Base-by-base conservation (phyloP, 1,139 yeast genomes). In the Pichia sp. region DNA sequence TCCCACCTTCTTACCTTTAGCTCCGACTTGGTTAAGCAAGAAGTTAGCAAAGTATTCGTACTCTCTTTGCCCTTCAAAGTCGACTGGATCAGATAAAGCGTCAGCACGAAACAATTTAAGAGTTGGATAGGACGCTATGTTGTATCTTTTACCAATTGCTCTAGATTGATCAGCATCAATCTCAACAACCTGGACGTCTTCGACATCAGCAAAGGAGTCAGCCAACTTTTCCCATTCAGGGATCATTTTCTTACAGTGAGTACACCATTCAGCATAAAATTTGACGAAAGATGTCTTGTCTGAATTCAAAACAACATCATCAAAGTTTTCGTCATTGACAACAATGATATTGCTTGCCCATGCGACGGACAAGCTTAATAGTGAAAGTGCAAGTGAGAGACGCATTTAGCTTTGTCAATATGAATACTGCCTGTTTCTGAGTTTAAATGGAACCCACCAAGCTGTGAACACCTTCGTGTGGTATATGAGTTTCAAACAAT, bases 191-290 rank as follows among this genome's bases (percentile, higher is more conserved):
- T 78, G 80, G 29, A 86, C 67, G 47, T 78, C 75, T 5, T 75
- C 75, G 32, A 70, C 69, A 38, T 75, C 77, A 2, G 69, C 67
- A 64, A 77, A 85, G 8, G 75, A 62, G 5, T 75, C 77, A 1
- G 85, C 84, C 47, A 85, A 73, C 64, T 78, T 74, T 59, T 84
- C 88, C 69, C 81, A 81, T 5, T 76, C 75, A 8, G 95, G 95
- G 67, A 78, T 78, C 66, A 87, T 70, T 53, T 74, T 77, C 69
- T 82, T 81, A 71, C 95, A 87, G 71, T 87, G 92, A 51, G 87
- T 78, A 66, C 95, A 87, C 95, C 95, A 87, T 54, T 80, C 81
- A 42, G 93, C 89, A 64, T 85, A 86, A 65, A 86, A 85, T 58
- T 87, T 88, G 51, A 87, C 87, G 57, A 87, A 75, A 0, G 89